phyloP scores from a whole-genome alignment of 2,329 filamentous ascomycete species.

The Emericellopsis cladophorae region DNA sequence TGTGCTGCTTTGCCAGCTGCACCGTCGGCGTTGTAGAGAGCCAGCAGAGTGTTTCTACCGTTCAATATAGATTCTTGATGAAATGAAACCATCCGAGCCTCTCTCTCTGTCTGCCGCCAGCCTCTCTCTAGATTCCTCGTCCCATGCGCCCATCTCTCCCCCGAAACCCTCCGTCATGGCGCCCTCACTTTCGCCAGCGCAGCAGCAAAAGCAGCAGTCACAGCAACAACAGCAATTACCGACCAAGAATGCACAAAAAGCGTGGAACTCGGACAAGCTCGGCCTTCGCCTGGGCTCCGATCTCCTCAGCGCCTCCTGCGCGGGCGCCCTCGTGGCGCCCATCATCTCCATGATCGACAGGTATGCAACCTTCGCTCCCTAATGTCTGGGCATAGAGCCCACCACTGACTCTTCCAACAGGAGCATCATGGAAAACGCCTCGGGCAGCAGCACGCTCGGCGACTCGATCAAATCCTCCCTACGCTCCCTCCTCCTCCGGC shows the following conservation, averaged over 20 bases:
- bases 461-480: conserved; percentile 48
- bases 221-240: background rate
- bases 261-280: conserved; percentile 69
- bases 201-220: background rate
- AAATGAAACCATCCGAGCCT: too few relatives aligned
- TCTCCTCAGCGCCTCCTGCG: conserved; percentile 52
- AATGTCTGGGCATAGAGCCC: background rate
- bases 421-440: conserved; percentile 74
- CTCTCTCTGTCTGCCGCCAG: too few relatives aligned
- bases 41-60: too few relatives aligned
- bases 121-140: too few relatives aligned
- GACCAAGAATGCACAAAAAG: background rate
- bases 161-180: background rate
- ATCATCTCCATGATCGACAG: conserved; percentile 80
- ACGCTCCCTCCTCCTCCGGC: conserved; percentile 40
- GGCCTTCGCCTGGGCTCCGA: conserved; percentile 56
- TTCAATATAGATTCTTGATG: too few relatives aligned
- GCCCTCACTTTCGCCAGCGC: background rate
- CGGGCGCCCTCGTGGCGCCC: conserved; percentile 67
- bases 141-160: too few relatives aligned
- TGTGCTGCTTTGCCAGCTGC: too few relatives aligned
- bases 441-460: conserved; percentile 47
- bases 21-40: too few relatives aligned
- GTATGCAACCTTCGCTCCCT: conserved; percentile 27
- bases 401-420: conserved; percentile 23